These are phyloP conservation scores for Serendipita vermifera DNA, from an alignment of 768 basidiomycete genomes.

Conservation along the genomic window DNA sequence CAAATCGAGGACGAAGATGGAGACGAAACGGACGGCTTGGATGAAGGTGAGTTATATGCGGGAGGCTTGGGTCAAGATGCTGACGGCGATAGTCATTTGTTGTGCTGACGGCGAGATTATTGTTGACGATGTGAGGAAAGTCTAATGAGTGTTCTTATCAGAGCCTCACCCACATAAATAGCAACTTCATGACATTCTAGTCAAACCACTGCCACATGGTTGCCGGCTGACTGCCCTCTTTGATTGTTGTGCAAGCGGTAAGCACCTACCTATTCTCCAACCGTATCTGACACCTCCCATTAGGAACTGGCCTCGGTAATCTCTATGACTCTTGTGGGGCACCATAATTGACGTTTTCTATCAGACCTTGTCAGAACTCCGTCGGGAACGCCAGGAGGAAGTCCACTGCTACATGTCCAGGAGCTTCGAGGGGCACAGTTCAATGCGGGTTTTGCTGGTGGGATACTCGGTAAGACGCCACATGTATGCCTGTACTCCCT, in stretches of 20 bases:
- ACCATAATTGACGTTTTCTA: neutral
- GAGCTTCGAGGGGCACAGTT: neutral
- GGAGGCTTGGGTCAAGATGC: neutral
- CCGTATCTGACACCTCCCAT: neutral
- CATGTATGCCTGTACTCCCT: too few relatives aligned
- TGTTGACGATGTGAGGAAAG: slow-evolving; percentile 12
- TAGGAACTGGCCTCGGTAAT: slow-evolving; percentile 6
- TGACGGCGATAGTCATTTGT: neutral
- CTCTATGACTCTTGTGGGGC: neutral
- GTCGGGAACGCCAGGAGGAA: neutral
- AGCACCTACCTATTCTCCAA: neutral
- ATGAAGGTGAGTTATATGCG: neutral
- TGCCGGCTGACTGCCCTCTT: slow-evolving; percentile 11
- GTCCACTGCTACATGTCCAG: neutral
- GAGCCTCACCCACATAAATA: neutral
- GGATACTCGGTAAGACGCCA: neutral
- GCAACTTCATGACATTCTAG: slow-evolving; percentile 11
- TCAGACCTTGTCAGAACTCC: slow-evolving; percentile 1
- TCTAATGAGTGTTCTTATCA: neutral
- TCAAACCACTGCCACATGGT: slow-evolving; percentile 8
- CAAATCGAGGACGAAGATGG: slow-evolving; percentile 11
- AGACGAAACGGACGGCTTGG: slow-evolving; percentile 9
- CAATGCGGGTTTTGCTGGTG: neutral
- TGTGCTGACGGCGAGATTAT: slow-evolving; percentile 9
- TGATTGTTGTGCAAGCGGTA: slow-evolving; percentile 11